Conservation (phyloP, 2,329 filamentous ascomycete species). For the Chalara sp. region DNA sequence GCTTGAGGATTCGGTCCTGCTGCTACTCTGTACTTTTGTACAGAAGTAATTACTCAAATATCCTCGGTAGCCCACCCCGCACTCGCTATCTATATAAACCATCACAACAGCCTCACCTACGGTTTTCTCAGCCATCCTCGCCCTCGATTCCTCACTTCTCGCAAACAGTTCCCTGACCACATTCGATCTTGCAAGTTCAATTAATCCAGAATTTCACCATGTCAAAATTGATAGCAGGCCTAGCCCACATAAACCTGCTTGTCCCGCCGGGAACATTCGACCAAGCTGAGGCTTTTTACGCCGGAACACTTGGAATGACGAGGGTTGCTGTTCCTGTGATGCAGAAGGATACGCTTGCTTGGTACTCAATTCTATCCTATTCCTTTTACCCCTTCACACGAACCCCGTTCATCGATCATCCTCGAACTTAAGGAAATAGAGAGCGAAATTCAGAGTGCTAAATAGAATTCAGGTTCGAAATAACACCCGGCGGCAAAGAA, state of each 20-base stretch:
- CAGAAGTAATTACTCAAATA: too few species aligned
- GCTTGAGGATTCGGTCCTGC: too few species aligned
- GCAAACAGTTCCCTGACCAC: too few species aligned
- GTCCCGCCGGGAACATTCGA: slow-evolving; percentile 46
- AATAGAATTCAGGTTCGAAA: slow-evolving; percentile 39
- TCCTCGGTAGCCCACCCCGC: too few species aligned
- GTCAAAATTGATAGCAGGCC: slow-evolving; percentile 36
- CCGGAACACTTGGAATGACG: slow-evolving; percentile 46
- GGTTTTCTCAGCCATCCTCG: too few species aligned
- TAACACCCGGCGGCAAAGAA: slow-evolving; percentile 45
- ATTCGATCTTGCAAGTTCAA: too few species aligned
- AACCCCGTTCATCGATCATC: neutral
- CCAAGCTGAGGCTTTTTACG: slow-evolving; percentile 48
- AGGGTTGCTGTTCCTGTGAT: slow-evolving; percentile 43
- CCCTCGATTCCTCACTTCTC: too few species aligned
- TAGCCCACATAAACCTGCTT: slow-evolving; percentile 53
- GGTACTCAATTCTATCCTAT: slow-evolving; percentile 33
- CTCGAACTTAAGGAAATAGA: neutral
- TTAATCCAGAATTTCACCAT: slow-evolving; percentile 1
- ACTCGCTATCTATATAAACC: too few species aligned
- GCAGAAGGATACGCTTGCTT: slow-evolving; percentile 44
- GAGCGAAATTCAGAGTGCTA: too few species aligned
- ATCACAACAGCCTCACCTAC: too few species aligned
- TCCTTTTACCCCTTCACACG: neutral
- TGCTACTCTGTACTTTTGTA: too few species aligned